Evolutionary conservation across 768 basidiomycete species (phyloP), one percentile per base, ranked within the genome.

Genomic region (Mycena floridula): DNA sequence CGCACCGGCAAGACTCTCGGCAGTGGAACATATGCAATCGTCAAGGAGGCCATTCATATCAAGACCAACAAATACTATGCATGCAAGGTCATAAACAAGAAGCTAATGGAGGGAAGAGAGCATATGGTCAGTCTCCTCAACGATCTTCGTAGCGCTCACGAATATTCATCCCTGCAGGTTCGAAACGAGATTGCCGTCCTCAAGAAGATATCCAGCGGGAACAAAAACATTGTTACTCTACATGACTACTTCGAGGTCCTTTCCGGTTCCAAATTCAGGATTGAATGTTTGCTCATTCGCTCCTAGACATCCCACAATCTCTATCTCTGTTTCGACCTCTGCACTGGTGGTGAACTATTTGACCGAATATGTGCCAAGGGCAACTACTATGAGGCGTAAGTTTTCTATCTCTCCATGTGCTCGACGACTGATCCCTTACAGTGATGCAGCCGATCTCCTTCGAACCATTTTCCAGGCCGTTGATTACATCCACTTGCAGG

Each of bases 61-160:
- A 83, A 86, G 69, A 91, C 92, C 1, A 72, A 72, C 48, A 79
- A 96, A 63, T 95, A 94, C 68, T 98, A 86, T 72, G 96, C 95
- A 18, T 97, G 94, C 79, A 99, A 99, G 66, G 96, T 98, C 57
- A 93, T 97, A 69, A 97, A 95, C 81, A 98, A 98, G 77, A 92
- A 94, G 59, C 80, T 96, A 47, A 96, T 96, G 93, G 89, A 95
- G 61, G 95, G 95, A 4, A 75, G 95, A 51, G 95, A 98, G 67
- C 83, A 94, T 61, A 98, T 99, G 95, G 95, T 93, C 18, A 54
- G 81, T 59, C 27, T 24, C 6, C 40, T 45, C 27, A 35, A 22
- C 46, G 41, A 28, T 48, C 32, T 44, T 47, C 40, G 26, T 39
- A 22, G 12, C 37, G 37, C 21, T 25, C 35, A 51, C 44, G 46